Evolutionary conservation across 176 grass and related monocot species (phyloP), one percentile per base, ranked within the genome.

Genomic region (Saccharum officinarum): DNA sequence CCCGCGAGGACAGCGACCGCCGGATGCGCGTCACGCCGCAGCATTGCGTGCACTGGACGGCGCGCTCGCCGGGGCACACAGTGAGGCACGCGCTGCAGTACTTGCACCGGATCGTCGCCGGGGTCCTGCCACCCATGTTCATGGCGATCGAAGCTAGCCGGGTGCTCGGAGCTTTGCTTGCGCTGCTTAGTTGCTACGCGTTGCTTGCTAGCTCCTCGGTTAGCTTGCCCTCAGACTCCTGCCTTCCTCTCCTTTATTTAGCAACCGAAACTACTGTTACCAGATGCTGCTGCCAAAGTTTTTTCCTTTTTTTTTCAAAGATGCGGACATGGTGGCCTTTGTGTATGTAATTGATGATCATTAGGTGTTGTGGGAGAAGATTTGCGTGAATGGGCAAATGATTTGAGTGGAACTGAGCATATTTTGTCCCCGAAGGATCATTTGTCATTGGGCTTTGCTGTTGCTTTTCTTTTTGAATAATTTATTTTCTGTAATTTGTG

Each of bases 21-120:
- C 71, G 67, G 63, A 93, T 39, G 60, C 87, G 80, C 40, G 86
- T 93, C 79, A 91, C 63, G 59, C 75, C 4, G 81, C 25, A 54
- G 87, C 95, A 95, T 11, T 85, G 65, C 45, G 65, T 4, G 80
- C 95, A 98, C 36, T 88, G 80, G 76, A 92, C 37, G 33, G 77
- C 73, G 38, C 80, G 59, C 80, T 57, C 28, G 9, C 80, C 83
- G 7, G 78, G 30, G 20, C 40, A 38, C 76, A 88, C 82, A 0
- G 40, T 14, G 28, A 95, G 77, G 26, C 8, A 57, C 15, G 73
- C 14, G 69, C 84, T 82, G 88, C 88, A 86, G 65, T 64, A 16
- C 71, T 41, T 82, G 88, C 88, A 89, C 40, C 72, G 78, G 65
- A 71, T 16, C 3, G 50, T 31, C 70, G 50, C n/a, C 41, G 71